These are phyloP conservation scores for Aquilaria sinensis DNA, from an alignment of 345 rosid species.

Conservation along the genomic window DNA sequence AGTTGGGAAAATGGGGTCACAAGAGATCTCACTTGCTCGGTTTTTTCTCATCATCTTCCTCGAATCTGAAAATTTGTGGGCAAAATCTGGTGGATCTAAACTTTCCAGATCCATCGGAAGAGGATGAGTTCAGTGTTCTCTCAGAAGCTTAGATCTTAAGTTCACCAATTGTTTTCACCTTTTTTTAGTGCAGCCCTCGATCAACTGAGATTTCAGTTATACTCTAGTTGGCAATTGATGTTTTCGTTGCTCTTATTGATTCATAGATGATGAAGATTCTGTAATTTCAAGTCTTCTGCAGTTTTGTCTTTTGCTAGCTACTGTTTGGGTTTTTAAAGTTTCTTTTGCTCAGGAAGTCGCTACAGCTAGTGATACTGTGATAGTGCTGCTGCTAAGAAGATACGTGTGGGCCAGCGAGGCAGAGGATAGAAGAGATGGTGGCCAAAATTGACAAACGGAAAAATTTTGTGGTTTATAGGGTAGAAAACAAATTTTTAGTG, in stretches of 20 bases:
- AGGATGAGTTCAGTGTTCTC: constrained; percentile 48
- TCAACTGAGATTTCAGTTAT: background rate
- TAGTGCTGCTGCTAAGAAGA: too few species aligned
- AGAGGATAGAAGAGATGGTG: too few species aligned
- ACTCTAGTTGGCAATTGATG: background rate
- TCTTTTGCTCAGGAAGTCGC: too few species aligned
- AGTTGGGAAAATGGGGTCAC: constrained; percentile 43
- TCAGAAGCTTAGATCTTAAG: constrained; percentile 27
- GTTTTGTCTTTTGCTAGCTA: too few species aligned
- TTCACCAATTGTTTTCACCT: background rate
- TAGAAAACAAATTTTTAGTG: too few species aligned
- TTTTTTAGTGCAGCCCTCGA: background rate
- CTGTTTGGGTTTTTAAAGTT: too few species aligned
- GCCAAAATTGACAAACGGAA: too few species aligned
- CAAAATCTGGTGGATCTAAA: constrained; percentile 76
- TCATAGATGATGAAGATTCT: constrained; percentile 4
- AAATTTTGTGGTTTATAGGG: too few species aligned
- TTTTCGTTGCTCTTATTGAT: background rate
- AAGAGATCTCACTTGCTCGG: constrained; percentile 62
- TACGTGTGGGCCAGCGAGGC: too few species aligned
- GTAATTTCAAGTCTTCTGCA: too few species aligned
- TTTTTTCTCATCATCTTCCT: constrained; percentile 22
- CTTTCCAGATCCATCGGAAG: constrained; percentile 83
- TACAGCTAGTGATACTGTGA: too few species aligned
- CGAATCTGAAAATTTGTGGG: constrained; percentile 20